Evolutionary conservation across 352 stramenopile species (phyloP), one percentile per base, ranked within the genome.

Genomic region (Phytophthora cactorum): DNA sequence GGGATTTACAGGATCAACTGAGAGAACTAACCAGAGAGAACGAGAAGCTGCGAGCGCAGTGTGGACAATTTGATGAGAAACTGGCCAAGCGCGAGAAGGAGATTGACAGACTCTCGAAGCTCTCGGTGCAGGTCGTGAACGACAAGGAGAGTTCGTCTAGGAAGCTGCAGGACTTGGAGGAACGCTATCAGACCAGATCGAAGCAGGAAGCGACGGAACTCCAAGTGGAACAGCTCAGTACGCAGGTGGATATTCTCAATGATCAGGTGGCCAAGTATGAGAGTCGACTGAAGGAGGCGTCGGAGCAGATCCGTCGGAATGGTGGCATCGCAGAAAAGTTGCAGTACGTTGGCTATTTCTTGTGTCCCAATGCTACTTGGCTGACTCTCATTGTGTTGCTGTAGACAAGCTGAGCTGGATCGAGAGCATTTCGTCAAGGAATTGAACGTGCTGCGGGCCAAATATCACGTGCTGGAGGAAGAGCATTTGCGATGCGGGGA

Each of bases 191-290:
- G 27, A 63, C 71, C 1, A 70, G 71, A 29, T 69, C 70, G 8
- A 57, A 62, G 17, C 69, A 88, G 50, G 75, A 92, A 22, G 76
- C 79, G 1, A 70, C 71, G 7, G 70, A 88, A 14, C 44, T 95
- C 15, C 84, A 89, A 46, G 78, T 93, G 7, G 83, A 93, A 22
- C 86, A 94, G 66, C 46, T 94, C 46, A 81, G 70, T 28, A 76
- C 70, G 0, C 88, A 93, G 59, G 79, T 95, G 11, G 82, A 93
- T 55, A 62, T 92, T 12, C 64, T 95, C 10, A 95, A 92, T 59
- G 84, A 84, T 47, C 86, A 95, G 50, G 85, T 93, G 25, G 83
- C 78, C 27, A 93, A 91, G 68, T 93, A 95, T 59, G 88, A 95
- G 52, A 71, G 68, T n/a, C 80, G 82, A 36, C 65, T 95, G 1